Percentiles rank a stretch among this genome's conserved stretches.
These are phyloP conservation scores for Tylopilus plumbeoviolaceoides DNA, from an alignment of 768 basidiomycete genomes.

Conservation along the genomic window DNA sequence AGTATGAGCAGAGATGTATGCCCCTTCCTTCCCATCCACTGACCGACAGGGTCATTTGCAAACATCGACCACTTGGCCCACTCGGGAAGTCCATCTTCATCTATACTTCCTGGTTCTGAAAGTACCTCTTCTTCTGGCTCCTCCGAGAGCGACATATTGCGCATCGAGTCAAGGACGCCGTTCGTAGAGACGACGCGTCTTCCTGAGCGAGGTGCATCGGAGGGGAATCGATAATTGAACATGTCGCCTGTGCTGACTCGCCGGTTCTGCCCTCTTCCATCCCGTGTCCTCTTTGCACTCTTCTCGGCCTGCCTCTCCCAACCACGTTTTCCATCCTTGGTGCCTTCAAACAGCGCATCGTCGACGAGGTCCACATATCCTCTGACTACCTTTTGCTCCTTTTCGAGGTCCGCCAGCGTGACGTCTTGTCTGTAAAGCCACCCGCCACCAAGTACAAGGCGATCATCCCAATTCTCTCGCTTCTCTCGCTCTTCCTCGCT, in stretches of 20 bases:
- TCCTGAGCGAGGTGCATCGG: conserved; percentile 21
- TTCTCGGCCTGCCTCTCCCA: conserved; percentile 48
- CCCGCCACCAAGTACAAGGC: conserved; percentile 73
- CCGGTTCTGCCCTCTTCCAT: conserved; percentile 35
- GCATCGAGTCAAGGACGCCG: conserved; percentile 53
- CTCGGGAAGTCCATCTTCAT: conserved; percentile 68
- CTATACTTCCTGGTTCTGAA: conserved; percentile 41
- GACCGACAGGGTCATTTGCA: conserved; percentile 55
- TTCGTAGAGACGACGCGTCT: conserved; percentile 55
- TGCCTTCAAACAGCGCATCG: conserved; percentile 68
- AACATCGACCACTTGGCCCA: conserved; percentile 71
- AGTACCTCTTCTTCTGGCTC: conserved; percentile 56
- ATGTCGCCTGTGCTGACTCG: conserved; percentile 29
- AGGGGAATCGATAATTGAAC: conserved; percentile 21
- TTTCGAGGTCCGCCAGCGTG: conserved; percentile 45
- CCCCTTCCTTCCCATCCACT: conserved; percentile 20
- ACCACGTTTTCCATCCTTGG: conserved; percentile 43
- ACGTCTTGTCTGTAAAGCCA: conserved; percentile 78
- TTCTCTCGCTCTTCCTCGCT: conserved; percentile 51
- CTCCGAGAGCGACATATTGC: conserved; percentile 42
- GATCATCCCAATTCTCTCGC: conserved; percentile 76
- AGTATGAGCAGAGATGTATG: conserved; percentile 1
- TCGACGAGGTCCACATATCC: conserved; percentile 77
- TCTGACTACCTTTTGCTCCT: conserved; percentile 54
- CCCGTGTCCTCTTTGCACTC: conserved; percentile 41